Evolutionary conservation across 345 rosid genomes (phyloP).

Genomic region (Chamaenerion angustifolium): DNA sequence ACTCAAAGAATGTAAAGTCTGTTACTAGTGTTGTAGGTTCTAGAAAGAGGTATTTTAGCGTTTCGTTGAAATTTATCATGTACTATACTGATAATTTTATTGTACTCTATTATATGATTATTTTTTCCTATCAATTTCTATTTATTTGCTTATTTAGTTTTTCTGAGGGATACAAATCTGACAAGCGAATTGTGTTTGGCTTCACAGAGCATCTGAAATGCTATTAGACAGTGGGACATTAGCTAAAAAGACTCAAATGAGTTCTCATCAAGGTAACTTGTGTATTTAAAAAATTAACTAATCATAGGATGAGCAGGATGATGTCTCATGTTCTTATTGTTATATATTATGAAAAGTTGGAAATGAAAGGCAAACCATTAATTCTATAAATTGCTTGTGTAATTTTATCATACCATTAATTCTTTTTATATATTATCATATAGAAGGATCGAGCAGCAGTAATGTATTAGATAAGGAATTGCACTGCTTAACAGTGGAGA

Average conservation of each 20-base stretch:
- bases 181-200: background rate
- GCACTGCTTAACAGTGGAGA: constrained; percentile 69
- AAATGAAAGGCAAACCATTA: background rate
- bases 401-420: too few relatives aligned
- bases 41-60: constrained; percentile 50
- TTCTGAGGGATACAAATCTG: background rate
- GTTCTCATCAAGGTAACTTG: constrained; percentile 50
- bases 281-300: background rate
- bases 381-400: too few relatives aligned
- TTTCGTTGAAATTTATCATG: background rate
- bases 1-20: constrained; percentile 43
- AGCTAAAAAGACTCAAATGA: constrained; percentile 52
- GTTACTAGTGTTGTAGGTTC: constrained; percentile 39
- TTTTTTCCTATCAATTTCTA: too few relatives aligned
- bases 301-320: too few relatives aligned
- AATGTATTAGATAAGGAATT: constrained; percentile 43
- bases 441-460: constrained; percentile 63
- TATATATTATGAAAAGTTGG: background rate
- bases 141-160: background rate
- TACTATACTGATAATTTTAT: background rate
- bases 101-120: too few relatives aligned
- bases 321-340: too few relatives aligned
- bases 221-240: constrained; percentile 39
- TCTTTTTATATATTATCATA: too few relatives aligned
- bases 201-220: constrained; percentile 54